phyloP scores from a whole-genome alignment of 176 grass and related monocot genomes.

The Triticum urartu region DNA sequence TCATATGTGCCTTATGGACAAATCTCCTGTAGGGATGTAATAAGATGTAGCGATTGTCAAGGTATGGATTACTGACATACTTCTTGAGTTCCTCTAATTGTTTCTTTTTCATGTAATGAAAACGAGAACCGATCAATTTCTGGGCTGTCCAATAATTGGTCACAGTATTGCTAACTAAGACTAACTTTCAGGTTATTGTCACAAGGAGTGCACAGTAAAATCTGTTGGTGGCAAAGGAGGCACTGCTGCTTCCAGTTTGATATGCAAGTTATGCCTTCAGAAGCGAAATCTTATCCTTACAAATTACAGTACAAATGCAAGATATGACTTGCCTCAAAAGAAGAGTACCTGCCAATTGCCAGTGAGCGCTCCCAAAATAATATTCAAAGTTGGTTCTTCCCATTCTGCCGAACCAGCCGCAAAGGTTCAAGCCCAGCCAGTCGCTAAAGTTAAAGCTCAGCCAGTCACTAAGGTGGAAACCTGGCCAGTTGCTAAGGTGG shows the following conservation, averaged over 20 bases:
- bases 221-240: conserved; percentile 40
- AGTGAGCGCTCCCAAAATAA: conserved; percentile 39
- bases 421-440: conserved; percentile 24
- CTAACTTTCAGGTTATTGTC: conserved; percentile 76
- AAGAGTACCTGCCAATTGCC: conserved; percentile 36
- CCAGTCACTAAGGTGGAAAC: background rate
- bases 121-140: conserved; percentile 9
- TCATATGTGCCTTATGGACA: conserved; percentile 27
- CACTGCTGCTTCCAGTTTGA: conserved; percentile 42
- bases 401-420: conserved; percentile 19
- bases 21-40: conserved; percentile 60
- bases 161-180: conserved; percentile 41
- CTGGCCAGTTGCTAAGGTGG: background rate
- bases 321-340: conserved; percentile 36
- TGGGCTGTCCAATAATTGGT: conserved; percentile 10
- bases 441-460: background rate
- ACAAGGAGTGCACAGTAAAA: conserved; percentile 62
- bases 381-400: conserved; percentile 50
- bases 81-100: conserved; percentile 4
- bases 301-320: conserved; percentile 37
- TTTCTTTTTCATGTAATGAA: conserved; percentile 3
- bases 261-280: conserved; percentile 67
- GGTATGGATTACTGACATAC: conserved; percentile 46
- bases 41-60: conserved; percentile 82
- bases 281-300: conserved; percentile 48